phyloP scores from a whole-genome alignment of 257 asterid species.

The Henckelia pumila region DNA sequence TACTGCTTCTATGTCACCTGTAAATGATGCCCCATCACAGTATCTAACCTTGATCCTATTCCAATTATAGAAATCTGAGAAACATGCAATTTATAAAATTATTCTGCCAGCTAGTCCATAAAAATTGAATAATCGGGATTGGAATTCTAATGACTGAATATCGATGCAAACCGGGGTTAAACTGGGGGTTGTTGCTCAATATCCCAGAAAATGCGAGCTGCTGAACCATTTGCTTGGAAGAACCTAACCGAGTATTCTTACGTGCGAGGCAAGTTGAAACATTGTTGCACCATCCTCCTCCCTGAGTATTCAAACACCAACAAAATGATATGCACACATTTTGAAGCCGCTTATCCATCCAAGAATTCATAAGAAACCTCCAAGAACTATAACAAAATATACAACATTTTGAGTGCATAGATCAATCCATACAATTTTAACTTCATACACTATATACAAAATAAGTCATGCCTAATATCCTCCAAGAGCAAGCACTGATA shows the following conservation, averaged over 20 bases:
- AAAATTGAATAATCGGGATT: neutral
- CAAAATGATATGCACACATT: neutral
- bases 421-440: neutral
- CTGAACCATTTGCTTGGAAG: slow-evolving; percentile 63
- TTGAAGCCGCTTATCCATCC: neutral
- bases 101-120: neutral
- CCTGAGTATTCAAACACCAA: neutral
- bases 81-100: neutral
- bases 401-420: neutral
- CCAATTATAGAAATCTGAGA: slow-evolving; percentile 55
- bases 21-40: slow-evolving; percentile 61
- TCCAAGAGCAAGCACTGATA: no score
- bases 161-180: slow-evolving; percentile 63
- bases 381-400: neutral
- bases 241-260: slow-evolving; percentile 50
- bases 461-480: neutral
- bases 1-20: slow-evolving; percentile 55
- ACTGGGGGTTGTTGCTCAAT: slow-evolving; percentile 54
- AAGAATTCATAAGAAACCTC: neutral
- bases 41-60: slow-evolving; percentile 46
- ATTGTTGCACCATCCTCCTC: slow-evolving; percentile 92
- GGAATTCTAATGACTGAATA: neutral
- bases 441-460: no score
- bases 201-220: slow-evolving; percentile 68
- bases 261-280: slow-evolving; percentile 50